Conservation (phyloP, 2,329 filamentous ascomycete species). For the Exophiala xenobiotica region DNA sequence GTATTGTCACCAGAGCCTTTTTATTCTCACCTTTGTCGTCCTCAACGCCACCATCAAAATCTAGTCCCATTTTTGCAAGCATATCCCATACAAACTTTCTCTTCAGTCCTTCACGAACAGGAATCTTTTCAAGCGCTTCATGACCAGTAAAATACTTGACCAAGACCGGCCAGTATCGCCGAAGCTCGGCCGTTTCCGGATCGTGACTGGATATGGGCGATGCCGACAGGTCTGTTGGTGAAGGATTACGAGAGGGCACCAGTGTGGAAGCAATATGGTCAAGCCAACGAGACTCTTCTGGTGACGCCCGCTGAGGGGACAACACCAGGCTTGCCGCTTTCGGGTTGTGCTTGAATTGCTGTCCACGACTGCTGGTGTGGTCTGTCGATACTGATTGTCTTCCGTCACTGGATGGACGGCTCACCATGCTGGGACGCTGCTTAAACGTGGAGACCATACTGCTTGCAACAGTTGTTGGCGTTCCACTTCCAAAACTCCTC, state of each 20-base stretch:
- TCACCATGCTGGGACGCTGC: constrained; percentile 25
- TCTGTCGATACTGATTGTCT: constrained; percentile 27
- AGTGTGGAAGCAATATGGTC: constrained; percentile 43
- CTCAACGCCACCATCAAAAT: constrained; percentile 25
- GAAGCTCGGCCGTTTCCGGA: constrained; percentile 43
- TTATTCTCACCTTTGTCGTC: constrained; percentile 26
- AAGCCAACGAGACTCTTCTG: constrained; percentile 72
- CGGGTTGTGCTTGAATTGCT: constrained; percentile 22
- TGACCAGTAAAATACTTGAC: constrained; percentile 85
- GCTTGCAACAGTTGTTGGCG: constrained; percentile 6
- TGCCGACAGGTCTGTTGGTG: constrained; percentile 31
- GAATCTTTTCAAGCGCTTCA: constrained; percentile 80
- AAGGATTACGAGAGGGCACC: constrained; percentile 32
- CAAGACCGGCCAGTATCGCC: constrained; percentile 69
- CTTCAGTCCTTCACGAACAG: constrained; percentile 81
- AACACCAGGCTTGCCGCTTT: constrained; percentile 57
- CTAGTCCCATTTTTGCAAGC: constrained; percentile 63
- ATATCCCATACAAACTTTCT: constrained; percentile 63
- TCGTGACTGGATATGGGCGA: constrained; percentile 14
- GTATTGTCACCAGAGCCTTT: constrained; percentile 22
- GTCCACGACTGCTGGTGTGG: constrained; percentile 15
- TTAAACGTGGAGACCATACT: constrained; percentile 15
- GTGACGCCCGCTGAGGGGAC: constrained; percentile 74
- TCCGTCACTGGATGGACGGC: constrained; percentile 25
- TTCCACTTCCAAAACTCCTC: constrained; percentile 21